phyloP scores from a whole-genome alignment of 441 rosid species.

The Gossypium aridum region DNA sequence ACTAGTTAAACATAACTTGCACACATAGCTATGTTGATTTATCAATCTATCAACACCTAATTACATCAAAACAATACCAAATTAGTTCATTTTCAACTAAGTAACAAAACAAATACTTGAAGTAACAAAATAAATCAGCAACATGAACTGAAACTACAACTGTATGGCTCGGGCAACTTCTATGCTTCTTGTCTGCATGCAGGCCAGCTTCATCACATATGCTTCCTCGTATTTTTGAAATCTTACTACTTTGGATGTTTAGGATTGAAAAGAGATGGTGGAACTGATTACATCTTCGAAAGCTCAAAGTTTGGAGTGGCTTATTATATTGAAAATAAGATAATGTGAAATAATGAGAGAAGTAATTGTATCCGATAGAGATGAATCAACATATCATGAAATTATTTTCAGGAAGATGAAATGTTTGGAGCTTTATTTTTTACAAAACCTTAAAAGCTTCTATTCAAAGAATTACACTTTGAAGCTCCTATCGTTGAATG shows the following conservation, averaged over 20 bases:
- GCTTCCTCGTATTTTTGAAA: neutral
- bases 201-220: no score
- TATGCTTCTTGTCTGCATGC: no score
- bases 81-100: no score
- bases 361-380: neutral
- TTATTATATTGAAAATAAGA: neutral
- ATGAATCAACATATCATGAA: neutral
- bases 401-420: neutral
- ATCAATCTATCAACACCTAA: no score
- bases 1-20: no score
- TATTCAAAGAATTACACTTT: neutral
- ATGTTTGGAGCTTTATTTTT: neutral
- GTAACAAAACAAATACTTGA: no score
- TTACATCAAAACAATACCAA: no score
- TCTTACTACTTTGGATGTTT: neutral
- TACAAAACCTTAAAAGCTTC: neutral
- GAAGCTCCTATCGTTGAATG: neutral
- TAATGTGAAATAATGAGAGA: neutral
- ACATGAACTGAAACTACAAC: no score
- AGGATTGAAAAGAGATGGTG: neutral
- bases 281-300: neutral
- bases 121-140: no score
- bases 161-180: no score
- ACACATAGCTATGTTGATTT: no score
- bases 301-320: neutral